These are phyloP conservation scores for Cajanus cajan DNA, from an alignment of 306 rosid species.

Conservation along the genomic window DNA sequence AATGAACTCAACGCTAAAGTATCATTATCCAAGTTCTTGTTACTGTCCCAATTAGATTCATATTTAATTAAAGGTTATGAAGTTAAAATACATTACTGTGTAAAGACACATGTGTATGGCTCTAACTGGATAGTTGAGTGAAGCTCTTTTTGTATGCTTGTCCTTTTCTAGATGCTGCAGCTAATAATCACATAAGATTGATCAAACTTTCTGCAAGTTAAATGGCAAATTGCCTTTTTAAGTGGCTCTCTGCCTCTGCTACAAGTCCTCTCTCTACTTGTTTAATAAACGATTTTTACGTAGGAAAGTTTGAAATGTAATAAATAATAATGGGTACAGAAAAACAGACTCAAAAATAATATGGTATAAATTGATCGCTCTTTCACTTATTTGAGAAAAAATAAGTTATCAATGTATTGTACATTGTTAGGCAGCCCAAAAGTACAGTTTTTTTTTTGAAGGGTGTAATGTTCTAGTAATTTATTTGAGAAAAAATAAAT, in stretches of 20 bases:
- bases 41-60: slow-evolving; percentile 25
- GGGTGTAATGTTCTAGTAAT: slow-evolving; percentile 28
- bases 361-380: too few species aligned
- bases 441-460: slow-evolving; percentile 20
- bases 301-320: too few species aligned
- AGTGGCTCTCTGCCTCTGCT: slow-evolving; percentile 1
- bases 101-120: slow-evolving; percentile 27
- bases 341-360: too few species aligned
- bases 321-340: too few species aligned
- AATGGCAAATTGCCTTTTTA: neutral
- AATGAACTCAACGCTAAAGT: slow-evolving; percentile 30
- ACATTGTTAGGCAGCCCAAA: slow-evolving; percentile 21
- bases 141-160: slow-evolving; percentile 17
- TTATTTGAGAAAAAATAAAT: too few species aligned
- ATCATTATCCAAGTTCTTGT: slow-evolving; percentile 27
- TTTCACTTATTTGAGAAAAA: neutral
- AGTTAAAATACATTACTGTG: slow-evolving; percentile 8
- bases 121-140: slow-evolving; percentile 22
- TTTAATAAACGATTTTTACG: too few species aligned
- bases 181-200: slow-evolving; percentile 17
- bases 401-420: neutral
- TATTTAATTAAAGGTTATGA: slow-evolving; percentile 15
- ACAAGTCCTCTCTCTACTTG: neutral
- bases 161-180: slow-evolving; percentile 13
- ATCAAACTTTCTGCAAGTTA: slow-evolving; percentile 21